Evolutionary conservation across 306 rosid species (phyloP).

Genomic region (Ceratonia siliqua): DNA sequence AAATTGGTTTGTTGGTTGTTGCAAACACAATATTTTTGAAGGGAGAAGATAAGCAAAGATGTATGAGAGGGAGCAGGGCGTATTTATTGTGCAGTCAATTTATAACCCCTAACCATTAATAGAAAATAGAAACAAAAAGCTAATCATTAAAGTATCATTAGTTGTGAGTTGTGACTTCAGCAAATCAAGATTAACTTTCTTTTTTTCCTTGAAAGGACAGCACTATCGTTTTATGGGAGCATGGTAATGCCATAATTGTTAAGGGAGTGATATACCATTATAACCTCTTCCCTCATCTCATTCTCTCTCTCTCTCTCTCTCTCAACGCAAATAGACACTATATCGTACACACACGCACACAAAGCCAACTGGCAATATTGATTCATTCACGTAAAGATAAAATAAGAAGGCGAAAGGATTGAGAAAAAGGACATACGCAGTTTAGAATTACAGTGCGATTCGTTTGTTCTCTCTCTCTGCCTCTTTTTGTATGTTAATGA

Average conservation of each 20-base stretch:
- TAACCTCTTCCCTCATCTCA: slow-evolving; percentile 1
- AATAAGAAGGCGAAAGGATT: slow-evolving; percentile 64
- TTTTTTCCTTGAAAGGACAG: slow-evolving; percentile 42
- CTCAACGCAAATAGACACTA: slow-evolving; percentile 37
- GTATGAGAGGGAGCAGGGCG: slow-evolving; percentile 14
- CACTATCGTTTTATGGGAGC: slow-evolving; percentile 30
- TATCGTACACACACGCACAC: slow-evolving; percentile 48
- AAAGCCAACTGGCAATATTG: slow-evolving; percentile 89
- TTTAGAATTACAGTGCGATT: slow-evolving; percentile 64
- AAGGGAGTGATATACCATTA: not conserved
- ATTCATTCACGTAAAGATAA: slow-evolving; percentile 65
- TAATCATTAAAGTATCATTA: slow-evolving; percentile 39
- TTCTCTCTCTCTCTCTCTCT: slow-evolving; percentile 33
- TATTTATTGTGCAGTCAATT: slow-evolving; percentile 18
- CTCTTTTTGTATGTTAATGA: slow-evolving; percentile 21
- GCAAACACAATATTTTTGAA: not conserved
- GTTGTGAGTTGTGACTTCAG: slow-evolving; percentile 29
- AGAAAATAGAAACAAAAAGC: slow-evolving; percentile 28
- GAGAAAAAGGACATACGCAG: slow-evolving; percentile 64
- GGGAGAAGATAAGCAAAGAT: slow-evolving; percentile 3
- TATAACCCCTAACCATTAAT: not conserved
- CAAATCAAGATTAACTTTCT: slow-evolving; percentile 33
- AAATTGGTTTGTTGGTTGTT: slow-evolving; percentile 37
- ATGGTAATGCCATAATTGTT: slow-evolving; percentile 32
- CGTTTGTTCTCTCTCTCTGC: slow-evolving; percentile 43